Base-by-base conservation (phyloP, 2,329 filamentous ascomycete species). In the Fusarium sp. region DNA sequence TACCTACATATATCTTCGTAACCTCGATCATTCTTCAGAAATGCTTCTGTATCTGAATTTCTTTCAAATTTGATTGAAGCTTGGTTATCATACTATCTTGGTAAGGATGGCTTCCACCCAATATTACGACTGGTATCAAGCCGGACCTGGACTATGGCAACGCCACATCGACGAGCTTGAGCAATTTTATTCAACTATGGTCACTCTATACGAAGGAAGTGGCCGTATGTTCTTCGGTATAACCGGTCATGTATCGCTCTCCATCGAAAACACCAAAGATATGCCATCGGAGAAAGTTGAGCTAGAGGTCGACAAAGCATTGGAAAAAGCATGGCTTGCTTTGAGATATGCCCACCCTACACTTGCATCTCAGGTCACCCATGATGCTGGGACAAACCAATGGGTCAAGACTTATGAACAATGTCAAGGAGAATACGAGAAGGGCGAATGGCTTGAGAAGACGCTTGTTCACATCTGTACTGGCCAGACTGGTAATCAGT, bases 171-270 rank as follows among this genome's bases (percentile, higher is more conserved):
- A 83, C 28, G 81, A 83, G 55, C 72, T 75, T 0, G 80, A 83
- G 52, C 64, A 77, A 17, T 80, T 79, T 34, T 83, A 83, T 57
- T 74, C 78, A 0, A 67, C 76, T 1, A 61, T 82, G 11, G 73
- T 73, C 0, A 76, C 74, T 12, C 63, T 71, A 0, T 81, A 77
- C 38, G 70, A 78, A 23, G 78, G 72, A 2, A 81, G 73, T 28
- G 78, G 78, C 0, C 78, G 79, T 2, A 77, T 74, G 51, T 80
- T 77, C 61, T 83, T 82, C 48, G 77, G 77, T 3, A 81, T 83
- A 6, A 81, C 81, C 0, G 80, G 78, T 0, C 77, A 77, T 19
- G 43, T 81, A 3, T 78, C 78, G 1, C 42, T 80, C 0, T 64
- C 57, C 0, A 49, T 76, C 4, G 21, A 56, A 0, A n/a, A 55